phyloP scores from a whole-genome alignment of 1,139 yeast species.

The Saccharomyces hybrid region DNA sequence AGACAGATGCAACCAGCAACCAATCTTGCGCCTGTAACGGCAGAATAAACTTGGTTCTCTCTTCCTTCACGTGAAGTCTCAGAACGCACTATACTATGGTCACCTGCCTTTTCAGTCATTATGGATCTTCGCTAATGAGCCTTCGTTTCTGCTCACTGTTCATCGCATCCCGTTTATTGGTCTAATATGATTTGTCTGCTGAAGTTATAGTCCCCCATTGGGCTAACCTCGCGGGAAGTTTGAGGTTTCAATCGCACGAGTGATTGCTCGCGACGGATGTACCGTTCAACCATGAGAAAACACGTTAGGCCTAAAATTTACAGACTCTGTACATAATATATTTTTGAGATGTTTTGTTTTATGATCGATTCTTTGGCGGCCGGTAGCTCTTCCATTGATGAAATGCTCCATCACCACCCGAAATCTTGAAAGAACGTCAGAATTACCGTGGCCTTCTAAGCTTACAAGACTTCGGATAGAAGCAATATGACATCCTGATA shows the following conservation, averaged over 20 bases:
- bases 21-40: conserved; percentile 64
- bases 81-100: conserved; percentile 7
- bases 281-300: background rate
- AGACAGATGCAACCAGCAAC: conserved; percentile 86
- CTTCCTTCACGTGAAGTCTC: conserved; percentile 28
- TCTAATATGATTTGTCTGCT: background rate
- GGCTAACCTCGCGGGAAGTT: background rate
- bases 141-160: background rate
- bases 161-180: background rate
- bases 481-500: no score
- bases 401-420: no score
- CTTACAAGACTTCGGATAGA: no score
- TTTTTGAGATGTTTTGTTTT: no score
- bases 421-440: no score
- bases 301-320: background rate
- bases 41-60: conserved; percentile 41
- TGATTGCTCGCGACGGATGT: background rate
- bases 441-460: no score
- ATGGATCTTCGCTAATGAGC: background rate
- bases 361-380: no score
- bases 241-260: background rate
- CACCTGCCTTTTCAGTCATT: background rate
- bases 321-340: background rate
- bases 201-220: background rate
- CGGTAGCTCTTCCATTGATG: no score